A percentile compares a stretch with the other conserved stretches of the same genome.
phyloP scores from a whole-genome alignment of 1,284 basidiomycete species.

The Leccinum subrobustum region DNA sequence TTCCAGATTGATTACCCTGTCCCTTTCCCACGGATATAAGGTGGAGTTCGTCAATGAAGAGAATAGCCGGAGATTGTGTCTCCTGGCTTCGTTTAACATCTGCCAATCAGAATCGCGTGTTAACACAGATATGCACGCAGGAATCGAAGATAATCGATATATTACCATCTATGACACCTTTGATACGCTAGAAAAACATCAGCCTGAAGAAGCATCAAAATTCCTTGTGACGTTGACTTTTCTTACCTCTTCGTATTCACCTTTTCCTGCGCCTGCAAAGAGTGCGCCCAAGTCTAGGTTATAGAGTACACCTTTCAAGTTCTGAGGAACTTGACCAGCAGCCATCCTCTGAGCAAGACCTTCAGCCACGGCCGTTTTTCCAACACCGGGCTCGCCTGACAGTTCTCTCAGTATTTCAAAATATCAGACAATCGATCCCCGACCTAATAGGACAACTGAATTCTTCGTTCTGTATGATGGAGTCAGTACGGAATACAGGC shows the following conservation, averaged over 20 bases:
- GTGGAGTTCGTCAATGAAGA: constrained; percentile 13
- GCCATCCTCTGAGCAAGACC: constrained; percentile 10
- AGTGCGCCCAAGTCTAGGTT: constrained; percentile 10
- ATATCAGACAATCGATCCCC: not conserved
- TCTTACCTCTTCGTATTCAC: constrained; percentile 14
- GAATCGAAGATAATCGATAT: not conserved
- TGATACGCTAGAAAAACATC: constrained; percentile 1
- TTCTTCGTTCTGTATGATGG: not conserved
- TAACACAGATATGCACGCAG: not conserved
- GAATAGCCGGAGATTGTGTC: constrained; percentile 8
- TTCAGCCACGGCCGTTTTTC: constrained; percentile 12
- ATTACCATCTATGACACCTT: constrained; percentile 4
- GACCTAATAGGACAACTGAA: constrained; percentile 2
- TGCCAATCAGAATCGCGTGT: not conserved
- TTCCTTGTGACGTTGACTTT: not conserved
- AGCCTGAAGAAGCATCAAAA: not conserved
- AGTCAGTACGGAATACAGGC: not conserved
- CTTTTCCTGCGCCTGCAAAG: constrained; percentile 13
- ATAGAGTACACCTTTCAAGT: constrained; percentile 8
- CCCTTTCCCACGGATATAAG: constrained; percentile 13
- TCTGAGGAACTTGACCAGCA: constrained; percentile 9
- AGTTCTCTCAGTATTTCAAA: not conserved
- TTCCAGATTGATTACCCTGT: constrained; percentile 2
- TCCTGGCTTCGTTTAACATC: constrained; percentile 12
- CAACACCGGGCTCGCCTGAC: constrained; percentile 11